These are phyloP conservation scores for Isatis tinctoria DNA, from an alignment of 345 rosid species.

Conservation along the genomic window DNA sequence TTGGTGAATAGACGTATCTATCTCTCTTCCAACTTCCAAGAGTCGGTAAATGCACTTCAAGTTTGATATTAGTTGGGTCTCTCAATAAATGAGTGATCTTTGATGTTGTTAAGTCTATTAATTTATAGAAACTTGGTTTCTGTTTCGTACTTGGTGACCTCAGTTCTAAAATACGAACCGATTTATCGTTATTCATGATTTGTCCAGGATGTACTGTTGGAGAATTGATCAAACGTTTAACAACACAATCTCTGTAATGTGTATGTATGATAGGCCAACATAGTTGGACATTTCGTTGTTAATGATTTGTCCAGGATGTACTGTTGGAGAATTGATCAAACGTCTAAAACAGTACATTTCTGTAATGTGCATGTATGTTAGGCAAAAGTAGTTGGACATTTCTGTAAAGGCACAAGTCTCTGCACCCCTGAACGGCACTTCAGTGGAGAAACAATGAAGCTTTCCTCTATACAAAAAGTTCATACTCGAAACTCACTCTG, in stretches of 20 bases:
- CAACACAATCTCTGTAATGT: neutral
- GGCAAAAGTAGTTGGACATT: neutral
- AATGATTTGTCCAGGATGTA: neutral
- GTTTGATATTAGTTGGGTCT: constrained; percentile 13
- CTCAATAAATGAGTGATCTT: constrained; percentile 23
- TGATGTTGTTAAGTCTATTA: constrained; percentile 19
- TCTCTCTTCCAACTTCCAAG: constrained; percentile 2
- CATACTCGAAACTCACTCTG: constrained; percentile 32
- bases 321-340: neutral
- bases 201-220: neutral
- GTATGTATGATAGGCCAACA: neutral
- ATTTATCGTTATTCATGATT: neutral
- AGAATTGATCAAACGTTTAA: neutral
- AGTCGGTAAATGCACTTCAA: neutral
- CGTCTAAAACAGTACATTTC: neutral
- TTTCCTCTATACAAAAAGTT: constrained; percentile 25
- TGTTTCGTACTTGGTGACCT: neutral
- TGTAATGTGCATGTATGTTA: neutral
- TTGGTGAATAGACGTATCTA: neutral
- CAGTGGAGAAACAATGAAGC: neutral
- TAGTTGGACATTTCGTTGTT: neutral
- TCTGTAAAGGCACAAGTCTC: neutral
- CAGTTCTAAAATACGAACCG: neutral
- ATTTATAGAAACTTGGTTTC: neutral
- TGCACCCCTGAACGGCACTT: neutral